Percentiles rank a stretch among this genome's conserved stretches.
Conservation (phyloP, 495 filamentous ascomycete genomes). For the Astrothelium macrocarpum region DNA sequence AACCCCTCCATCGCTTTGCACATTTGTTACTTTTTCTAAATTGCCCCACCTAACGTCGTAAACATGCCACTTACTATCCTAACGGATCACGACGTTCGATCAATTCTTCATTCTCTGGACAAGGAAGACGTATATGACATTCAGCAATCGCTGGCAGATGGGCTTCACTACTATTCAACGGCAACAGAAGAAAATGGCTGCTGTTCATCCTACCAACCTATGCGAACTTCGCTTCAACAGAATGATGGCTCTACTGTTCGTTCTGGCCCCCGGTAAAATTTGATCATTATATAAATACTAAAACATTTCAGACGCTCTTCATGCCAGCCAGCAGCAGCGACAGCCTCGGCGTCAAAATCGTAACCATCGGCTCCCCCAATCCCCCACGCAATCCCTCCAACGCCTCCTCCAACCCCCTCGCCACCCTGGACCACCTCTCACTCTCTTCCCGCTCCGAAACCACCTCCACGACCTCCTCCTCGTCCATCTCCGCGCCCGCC, state of each 20-base stretch:
- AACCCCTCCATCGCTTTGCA: neutral
- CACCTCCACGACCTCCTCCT: constrained; percentile 20
- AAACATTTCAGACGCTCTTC: constrained; percentile 51
- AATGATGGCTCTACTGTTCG: constrained; percentile 54
- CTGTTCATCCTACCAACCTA: constrained; percentile 61
- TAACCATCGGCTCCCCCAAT: constrained; percentile 37
- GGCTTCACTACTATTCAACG: constrained; percentile 75
- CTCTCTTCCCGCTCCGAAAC: constrained; percentile 16
- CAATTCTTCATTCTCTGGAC: constrained; percentile 61
- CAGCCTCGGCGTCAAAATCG: constrained; percentile 54
- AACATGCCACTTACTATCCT: constrained; percentile 71
- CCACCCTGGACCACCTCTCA: constrained; percentile 19
- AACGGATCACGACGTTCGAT: constrained; percentile 56
- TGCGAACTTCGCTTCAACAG: constrained; percentile 58
- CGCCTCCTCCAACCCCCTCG: constrained; percentile 6
- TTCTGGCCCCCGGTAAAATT: neutral
- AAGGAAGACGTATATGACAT: constrained; percentile 57
- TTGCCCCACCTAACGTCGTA: neutral
- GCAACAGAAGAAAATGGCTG: constrained; percentile 46
- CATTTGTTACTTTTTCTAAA: neutral
- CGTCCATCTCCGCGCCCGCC: constrained; percentile 23
- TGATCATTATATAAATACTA: neutral
- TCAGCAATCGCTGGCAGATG: constrained; percentile 55
- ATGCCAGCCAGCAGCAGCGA: constrained; percentile 69
- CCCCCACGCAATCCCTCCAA: neutral